Conservation (phyloP, 345 rosid genomes). For the Hibiscus mutabilis region DNA sequence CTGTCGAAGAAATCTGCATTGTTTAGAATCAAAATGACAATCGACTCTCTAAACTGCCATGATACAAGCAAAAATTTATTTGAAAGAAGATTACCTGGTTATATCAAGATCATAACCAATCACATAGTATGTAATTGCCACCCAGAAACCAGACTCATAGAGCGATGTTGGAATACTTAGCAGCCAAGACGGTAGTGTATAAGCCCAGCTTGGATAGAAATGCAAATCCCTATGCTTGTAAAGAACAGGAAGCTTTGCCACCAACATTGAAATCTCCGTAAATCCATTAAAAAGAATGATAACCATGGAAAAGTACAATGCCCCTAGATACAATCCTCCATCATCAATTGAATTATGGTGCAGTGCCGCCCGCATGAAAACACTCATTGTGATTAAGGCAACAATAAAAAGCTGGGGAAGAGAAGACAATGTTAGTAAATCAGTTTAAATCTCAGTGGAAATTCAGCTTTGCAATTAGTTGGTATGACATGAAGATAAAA, state of each 20-base stretch:
- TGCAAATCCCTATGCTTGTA: slow-evolving; percentile 95
- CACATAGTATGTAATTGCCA: slow-evolving; percentile 72
- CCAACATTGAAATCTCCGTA: slow-evolving; percentile 95
- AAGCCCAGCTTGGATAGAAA: slow-evolving; percentile 94
- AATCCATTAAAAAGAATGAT: slow-evolving; percentile 96
- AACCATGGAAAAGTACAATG: slow-evolving; percentile 91
- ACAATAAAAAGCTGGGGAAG: slow-evolving; percentile 77
- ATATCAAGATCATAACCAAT: slow-evolving; percentile 87
- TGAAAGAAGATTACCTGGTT: slow-evolving; percentile 39
- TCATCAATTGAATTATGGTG: slow-evolving; percentile 75
- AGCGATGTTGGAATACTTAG: slow-evolving; percentile 83
- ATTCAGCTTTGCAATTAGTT: not conserved
- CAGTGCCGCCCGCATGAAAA: slow-evolving; percentile 80
- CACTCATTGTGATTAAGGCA: slow-evolving; percentile 92
- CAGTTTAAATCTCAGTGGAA: slow-evolving; percentile 5
- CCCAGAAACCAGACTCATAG: slow-evolving; percentile 93
- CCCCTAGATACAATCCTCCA: slow-evolving; percentile 81
- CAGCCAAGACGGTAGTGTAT: slow-evolving; percentile 86
- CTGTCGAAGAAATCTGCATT: slow-evolving; percentile 78
- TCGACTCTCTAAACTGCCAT: slow-evolving; percentile 4
- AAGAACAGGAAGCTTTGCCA: slow-evolving; percentile 88
- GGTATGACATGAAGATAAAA: not conserved
- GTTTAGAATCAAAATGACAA: slow-evolving; percentile 20
- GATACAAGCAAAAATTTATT: slow-evolving; percentile 4
- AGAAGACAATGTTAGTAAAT: slow-evolving; percentile 11